Base-by-base conservation (phyloP, 371 early-diverging fungal species). In the Basidiobolus heterosporus region DNA sequence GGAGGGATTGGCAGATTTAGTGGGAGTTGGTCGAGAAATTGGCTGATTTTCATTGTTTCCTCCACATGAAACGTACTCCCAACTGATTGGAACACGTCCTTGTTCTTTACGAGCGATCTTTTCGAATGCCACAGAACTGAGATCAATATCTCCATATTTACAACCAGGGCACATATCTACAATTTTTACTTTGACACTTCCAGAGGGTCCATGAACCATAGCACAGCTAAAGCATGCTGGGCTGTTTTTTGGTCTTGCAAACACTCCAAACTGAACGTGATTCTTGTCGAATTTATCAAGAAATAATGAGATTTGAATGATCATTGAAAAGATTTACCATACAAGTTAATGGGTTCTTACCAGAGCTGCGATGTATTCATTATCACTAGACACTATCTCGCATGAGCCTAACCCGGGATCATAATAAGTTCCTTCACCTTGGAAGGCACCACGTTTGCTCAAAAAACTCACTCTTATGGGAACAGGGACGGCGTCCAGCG, bases 121-220 rank as follows among this genome's bases (percentile, higher is more conserved):
- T 6, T 56, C 46, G 40, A 75, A 78, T 21, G 75, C 78, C 22
- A 64, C 62, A 36, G 73, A 72, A 18, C 61, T 57, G 35, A 78
- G 45, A 49, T 78, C 78, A n/a, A 78, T 37, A 50, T 64, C 65
- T 23, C 76, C 76, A n/a, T 47, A 44, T 30, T 54, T 58, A 57
- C 78, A 78, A 13, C 54, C 68, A 13, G 70, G 72, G 57, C 80
- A 80, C 0, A 35, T 38, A 19, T 42, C 42, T 2, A 42, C 42
- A 18, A 42, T 19, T 22, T 42, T 42, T 11, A 42, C 42, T n/a
- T 22, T 18, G 22, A 42, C 42, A 17, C 22, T 42, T 20, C 42
- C 42, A 13, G 13, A 18, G 13, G 42, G 42, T 42, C 42, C 42
- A 20, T 17, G 13, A 20, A 42, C 42, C 15, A 42, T 11, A 20